Evolutionary conservation across 257 asterid genomes (phyloP), one percentile per base, ranked within the genome.

Genomic region (Capsicum chinense): DNA sequence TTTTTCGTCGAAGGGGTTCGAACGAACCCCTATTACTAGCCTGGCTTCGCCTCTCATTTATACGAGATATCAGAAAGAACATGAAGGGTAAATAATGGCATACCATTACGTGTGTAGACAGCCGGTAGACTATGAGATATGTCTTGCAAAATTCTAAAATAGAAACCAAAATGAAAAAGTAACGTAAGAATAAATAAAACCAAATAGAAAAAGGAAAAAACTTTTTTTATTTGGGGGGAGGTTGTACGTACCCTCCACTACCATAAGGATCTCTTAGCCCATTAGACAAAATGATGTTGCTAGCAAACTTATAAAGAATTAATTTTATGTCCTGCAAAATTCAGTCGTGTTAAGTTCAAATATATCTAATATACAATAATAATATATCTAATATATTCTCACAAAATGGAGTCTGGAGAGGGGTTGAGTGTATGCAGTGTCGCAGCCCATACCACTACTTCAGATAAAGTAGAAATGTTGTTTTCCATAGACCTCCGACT

Each of bases 271-370:
- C 91, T 74, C 86, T 82, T 56, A 90, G 69, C 21, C 92, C 92
- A 83, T 90, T 90, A 35, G 92, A 90, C 88, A 90, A 90, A 58
- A 90, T 90, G 59, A 90, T 87, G 86, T 90, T 88, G 88, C 92
- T 90, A 1, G 79, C 92, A 71, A 84, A 90, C 59, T 83, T 86
- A 13, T 50, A 62, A 42, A 90, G 88, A 83, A 85, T 71, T 85
- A 90, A 83, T 83, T 87, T 90, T 68, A 90, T 90, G 83, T 90
- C 92, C 92, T 90, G 87, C 73, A 71, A 71, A 69, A 26, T 56
- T 35, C 59, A 12, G 42, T 73, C 42, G 50, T 8, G 19, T 73
- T 26, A 73, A 71, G 19, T 73, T 19, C 56, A 73, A 0, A 73
- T 19, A 48, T 48, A 26, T 26, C 6, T 73, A 71, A 71, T 47